Conservation (phyloP, 2,329 filamentous ascomycete species). For the Paracorniculantispora psalliotae region DNA sequence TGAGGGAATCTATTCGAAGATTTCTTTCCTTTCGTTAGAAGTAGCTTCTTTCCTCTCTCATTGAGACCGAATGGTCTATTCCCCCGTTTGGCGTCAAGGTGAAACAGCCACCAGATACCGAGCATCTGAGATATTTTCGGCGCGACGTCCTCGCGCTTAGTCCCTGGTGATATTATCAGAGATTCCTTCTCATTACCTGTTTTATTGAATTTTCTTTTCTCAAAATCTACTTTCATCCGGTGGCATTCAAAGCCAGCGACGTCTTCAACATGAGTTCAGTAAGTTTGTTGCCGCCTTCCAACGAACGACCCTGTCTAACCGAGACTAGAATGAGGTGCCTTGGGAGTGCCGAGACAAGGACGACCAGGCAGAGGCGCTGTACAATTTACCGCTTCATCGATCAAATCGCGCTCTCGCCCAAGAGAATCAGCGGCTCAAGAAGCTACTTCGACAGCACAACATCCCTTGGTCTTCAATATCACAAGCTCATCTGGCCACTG, state of each 20-base stretch:
- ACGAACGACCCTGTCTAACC: background rate
- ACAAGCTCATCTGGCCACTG: conserved; percentile 28
- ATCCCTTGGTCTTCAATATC: conserved; percentile 44
- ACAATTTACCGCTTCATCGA: conserved; percentile 44
- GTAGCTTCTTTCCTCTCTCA: background rate
- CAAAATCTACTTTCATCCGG: background rate
- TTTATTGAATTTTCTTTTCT: background rate
- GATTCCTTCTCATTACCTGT: background rate
- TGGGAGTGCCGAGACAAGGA: conserved; percentile 50
- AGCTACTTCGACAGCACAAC: conserved; percentile 46
- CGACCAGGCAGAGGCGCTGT: conserved; percentile 44
- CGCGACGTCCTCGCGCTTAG: background rate
- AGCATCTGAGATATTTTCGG: conserved; percentile 6
- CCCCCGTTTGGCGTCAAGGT: background rate
- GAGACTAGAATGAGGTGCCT: conserved; percentile 27
- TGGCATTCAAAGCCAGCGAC: background rate
- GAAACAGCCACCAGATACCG: background rate
- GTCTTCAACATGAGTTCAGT: background rate
- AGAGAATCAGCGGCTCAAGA: conserved; percentile 47
- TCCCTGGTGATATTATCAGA: background rate
- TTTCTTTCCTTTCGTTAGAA: background rate
- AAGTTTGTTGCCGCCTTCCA: background rate
- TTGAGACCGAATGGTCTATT: background rate
- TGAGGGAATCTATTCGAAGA: background rate
- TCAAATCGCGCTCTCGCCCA: conserved; percentile 41